Base-by-base conservation (phyloP, 2,329 filamentous ascomycete species). In the Trichoderma sp. region DNA sequence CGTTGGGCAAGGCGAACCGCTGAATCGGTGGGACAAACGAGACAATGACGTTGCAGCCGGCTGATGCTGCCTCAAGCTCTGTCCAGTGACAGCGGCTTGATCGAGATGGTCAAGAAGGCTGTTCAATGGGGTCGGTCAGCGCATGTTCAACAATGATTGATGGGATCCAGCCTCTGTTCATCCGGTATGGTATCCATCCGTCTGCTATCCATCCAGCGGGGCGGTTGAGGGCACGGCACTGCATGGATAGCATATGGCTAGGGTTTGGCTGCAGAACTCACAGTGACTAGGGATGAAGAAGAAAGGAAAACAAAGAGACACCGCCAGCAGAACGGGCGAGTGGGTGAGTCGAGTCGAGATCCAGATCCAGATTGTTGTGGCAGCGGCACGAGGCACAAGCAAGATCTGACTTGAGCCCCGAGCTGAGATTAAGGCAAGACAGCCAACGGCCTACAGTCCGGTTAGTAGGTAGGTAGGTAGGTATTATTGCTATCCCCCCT, bases 81-180 rank as follows among this genome's bases (percentile, higher is more conserved):
- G 51, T 30, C 52, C 59, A 62, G 59, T 54, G 59, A 62, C 41
- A 43, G 50, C 34, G 57, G 43, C 54, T 54, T 62, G 57, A 14
- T 62, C 57, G 45, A 55, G 50, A 56, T 43, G 64, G 57, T 62
- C 4, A 14, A 39, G 58, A 65, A 65, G 47, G 64, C 64, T 65
- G 41, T 56, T 43, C 57, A 61, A 52, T 55, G 57, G 64, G 44
- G 64, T 65, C 64, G 51, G 43, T 65, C 64, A 62, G 43, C 28
- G 64, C 28, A 48, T 43, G 39, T 39, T 39, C 34, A 39, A 39
- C 12, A 4, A 5, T 39, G 34, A 34, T 34, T 34, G 30, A 34
- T 34, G 30, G 30, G 34, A 39, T 39, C 34, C 34, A 39, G 34
- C 34, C 5, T 39, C 10, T 39, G 34, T 39, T 39, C 34, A 39